Conservation (phyloP, 2,329 filamentous ascomycete species). For the Fusarium sp. region DNA sequence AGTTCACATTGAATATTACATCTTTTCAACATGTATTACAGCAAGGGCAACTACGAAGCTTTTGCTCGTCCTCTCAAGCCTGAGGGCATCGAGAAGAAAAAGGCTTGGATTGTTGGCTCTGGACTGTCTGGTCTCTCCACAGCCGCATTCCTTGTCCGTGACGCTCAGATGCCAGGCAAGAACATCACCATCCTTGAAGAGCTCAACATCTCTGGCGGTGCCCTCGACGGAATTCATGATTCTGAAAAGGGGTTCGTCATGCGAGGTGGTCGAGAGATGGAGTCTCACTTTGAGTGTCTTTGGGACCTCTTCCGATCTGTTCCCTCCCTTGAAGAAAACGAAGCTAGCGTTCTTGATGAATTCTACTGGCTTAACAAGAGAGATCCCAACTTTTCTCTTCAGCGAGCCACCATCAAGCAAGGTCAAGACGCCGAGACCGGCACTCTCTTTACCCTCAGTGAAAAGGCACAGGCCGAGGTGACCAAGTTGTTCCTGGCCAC, state of each 20-base stretch:
- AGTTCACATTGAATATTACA: background rate
- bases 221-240: conserved; percentile 21
- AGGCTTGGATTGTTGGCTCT: conserved; percentile 22
- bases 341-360: conserved; percentile 47
- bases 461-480: conserved; percentile 40
- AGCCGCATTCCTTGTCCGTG: conserved; percentile 28
- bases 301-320: conserved; percentile 47
- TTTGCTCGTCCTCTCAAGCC: conserved; percentile 30
- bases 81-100: conserved; percentile 28
- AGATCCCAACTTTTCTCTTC: conserved; percentile 39
- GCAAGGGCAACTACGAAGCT: conserved; percentile 25
- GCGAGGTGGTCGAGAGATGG: conserved; percentile 39
- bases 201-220: conserved; percentile 18
- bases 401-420: conserved; percentile 45
- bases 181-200: conserved; percentile 32
- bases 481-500: conserved; percentile 30
- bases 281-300: conserved; percentile 44
- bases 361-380: conserved; percentile 48
- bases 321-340: conserved; percentile 44
- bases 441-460: conserved; percentile 41
- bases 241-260: conserved; percentile 46
- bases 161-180: conserved; percentile 26
- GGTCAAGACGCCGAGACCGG: conserved; percentile 44
- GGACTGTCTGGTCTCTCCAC: conserved; percentile 24
- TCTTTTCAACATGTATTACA: conserved; percentile 23